Conservation (phyloP, 345 rosid species). For the Turnera subulata region DNA sequence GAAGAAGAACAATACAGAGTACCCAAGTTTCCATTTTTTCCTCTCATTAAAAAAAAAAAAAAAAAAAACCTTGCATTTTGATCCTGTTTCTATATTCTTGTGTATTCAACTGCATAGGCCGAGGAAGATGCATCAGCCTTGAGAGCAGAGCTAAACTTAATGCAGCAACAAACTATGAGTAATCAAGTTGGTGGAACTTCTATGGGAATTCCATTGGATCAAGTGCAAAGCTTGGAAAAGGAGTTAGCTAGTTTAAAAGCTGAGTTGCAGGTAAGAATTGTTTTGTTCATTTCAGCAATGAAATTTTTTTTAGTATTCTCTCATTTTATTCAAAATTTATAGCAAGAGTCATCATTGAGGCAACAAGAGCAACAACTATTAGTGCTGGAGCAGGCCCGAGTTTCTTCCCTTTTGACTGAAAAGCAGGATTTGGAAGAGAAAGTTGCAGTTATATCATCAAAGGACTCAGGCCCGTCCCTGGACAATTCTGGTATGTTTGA, state of each 20-base stretch:
- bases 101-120: too few species aligned
- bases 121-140: slow-evolving; percentile 98
- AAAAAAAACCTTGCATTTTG: too few species aligned
- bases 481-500: neutral
- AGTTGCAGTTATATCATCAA: slow-evolving; percentile 40
- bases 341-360: slow-evolving; percentile 66
- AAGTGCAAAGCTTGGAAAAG: slow-evolving; percentile 59
- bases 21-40: slow-evolving; percentile 3
- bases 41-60: too few species aligned
- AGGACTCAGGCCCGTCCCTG: slow-evolving; percentile 42
- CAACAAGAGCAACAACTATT: slow-evolving; percentile 55
- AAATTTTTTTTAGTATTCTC: slow-evolving; percentile 18
- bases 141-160: slow-evolving; percentile 85
- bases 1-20: slow-evolving; percentile 92
- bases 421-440: slow-evolving; percentile 75
- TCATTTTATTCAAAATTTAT: slow-evolving; percentile 23
- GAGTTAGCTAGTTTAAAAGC: slow-evolving; percentile 62
- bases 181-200: slow-evolving; percentile 46
- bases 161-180: slow-evolving; percentile 67
- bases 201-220: slow-evolving; percentile 47
- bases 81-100: too few species aligned
- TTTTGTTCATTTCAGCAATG: slow-evolving; percentile 6
- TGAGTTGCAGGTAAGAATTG: slow-evolving; percentile 58
- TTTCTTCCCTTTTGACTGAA: slow-evolving; percentile 58
- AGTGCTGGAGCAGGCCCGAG: slow-evolving; percentile 59